phyloP scores from a whole-genome alignment of 805 yeast genomes.

The Kluyveromyces nonfermentans region DNA sequence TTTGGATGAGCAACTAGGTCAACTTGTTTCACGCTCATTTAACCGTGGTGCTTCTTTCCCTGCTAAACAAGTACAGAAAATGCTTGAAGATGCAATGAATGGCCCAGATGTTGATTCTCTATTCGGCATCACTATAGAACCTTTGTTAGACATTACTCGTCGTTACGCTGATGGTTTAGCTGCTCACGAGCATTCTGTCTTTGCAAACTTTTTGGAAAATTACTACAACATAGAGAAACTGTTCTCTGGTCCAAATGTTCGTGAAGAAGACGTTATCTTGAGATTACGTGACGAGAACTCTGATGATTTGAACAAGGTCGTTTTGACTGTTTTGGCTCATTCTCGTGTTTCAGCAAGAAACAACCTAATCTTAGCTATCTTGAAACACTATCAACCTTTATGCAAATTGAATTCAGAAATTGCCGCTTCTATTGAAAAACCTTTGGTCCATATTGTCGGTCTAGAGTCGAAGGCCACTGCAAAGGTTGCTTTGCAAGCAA shows the following conservation, averaged over 20 bases:
- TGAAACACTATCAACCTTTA: constrained; percentile 71
- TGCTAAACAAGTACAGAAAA: constrained; percentile 69
- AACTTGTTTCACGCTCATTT: constrained; percentile 56
- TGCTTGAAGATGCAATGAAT: constrained; percentile 51
- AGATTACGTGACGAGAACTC: constrained; percentile 81
- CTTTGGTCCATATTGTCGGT: constrained; percentile 73
- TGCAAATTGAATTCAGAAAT: constrained; percentile 64
- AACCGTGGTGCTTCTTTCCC: constrained; percentile 82
- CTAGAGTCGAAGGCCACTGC: constrained; percentile 86
- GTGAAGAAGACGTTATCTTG: constrained; percentile 87
- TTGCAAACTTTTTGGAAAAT: constrained; percentile 58
- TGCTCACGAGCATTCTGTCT: constrained; percentile 74
- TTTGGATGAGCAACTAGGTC: constrained; percentile 57
- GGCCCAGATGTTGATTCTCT: constrained; percentile 42
- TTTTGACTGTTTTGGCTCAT: constrained; percentile 72
- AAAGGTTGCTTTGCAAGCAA: constrained; percentile 88
- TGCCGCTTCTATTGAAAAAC: constrained; percentile 56
- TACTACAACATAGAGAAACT: constrained; percentile 71
- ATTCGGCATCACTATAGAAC: constrained; percentile 54
- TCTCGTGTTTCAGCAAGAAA: constrained; percentile 90
- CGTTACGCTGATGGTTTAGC: constrained; percentile 66
- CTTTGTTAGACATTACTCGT: constrained; percentile 60
- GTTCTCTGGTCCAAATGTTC: constrained; percentile 63
- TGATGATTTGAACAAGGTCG: constrained; percentile 64
- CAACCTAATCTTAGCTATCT: constrained; percentile 75